Conservation (phyloP, 2,329 filamentous ascomycete species). For the Alternaria ethzedia region DNA sequence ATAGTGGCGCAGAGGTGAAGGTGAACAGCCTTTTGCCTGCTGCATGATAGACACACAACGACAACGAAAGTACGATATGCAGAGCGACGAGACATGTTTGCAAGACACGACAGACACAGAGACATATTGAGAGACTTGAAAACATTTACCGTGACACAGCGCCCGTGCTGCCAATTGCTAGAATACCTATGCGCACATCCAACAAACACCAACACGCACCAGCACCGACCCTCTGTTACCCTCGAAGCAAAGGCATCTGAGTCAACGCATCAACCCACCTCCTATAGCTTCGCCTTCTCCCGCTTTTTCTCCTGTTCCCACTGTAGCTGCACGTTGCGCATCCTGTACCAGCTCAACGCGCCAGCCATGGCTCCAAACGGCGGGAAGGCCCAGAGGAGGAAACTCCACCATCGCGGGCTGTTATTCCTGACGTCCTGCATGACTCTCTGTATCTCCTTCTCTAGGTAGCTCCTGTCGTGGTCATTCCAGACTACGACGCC, state of each 20-base stretch:
- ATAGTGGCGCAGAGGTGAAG: conserved; percentile 6
- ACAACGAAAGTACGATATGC: not conserved
- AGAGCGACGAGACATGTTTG: not conserved
- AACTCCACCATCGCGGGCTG: conserved; percentile 87
- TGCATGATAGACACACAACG: not conserved
- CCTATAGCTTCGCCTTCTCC: conserved; percentile 66
- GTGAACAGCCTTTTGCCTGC: not conserved
- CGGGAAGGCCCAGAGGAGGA: conserved; percentile 70
- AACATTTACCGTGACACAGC: conserved; percentile 14
- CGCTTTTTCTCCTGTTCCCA: conserved; percentile 69
- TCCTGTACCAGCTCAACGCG: conserved; percentile 74
- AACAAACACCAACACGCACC: conserved; percentile 12
- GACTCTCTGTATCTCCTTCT: conserved; percentile 68
- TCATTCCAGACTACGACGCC: conserved; percentile 95
- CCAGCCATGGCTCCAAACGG: conserved; percentile 74
- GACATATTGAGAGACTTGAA: not conserved
- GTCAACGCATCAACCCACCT: not conserved
- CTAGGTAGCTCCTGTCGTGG: conserved; percentile 72
- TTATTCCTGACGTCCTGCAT: conserved; percentile 66
- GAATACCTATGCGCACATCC: conserved; percentile 17
- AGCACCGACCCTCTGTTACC: conserved; percentile 6
- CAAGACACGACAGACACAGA: not conserved
- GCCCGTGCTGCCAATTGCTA: conserved; percentile 12
- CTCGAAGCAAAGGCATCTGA: not conserved
- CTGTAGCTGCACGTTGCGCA: conserved; percentile 70